Evolutionary conservation across 768 basidiomycete genomes (phyloP), one percentile per base, ranked within the genome.

Genomic region (Piloderma croceum): DNA sequence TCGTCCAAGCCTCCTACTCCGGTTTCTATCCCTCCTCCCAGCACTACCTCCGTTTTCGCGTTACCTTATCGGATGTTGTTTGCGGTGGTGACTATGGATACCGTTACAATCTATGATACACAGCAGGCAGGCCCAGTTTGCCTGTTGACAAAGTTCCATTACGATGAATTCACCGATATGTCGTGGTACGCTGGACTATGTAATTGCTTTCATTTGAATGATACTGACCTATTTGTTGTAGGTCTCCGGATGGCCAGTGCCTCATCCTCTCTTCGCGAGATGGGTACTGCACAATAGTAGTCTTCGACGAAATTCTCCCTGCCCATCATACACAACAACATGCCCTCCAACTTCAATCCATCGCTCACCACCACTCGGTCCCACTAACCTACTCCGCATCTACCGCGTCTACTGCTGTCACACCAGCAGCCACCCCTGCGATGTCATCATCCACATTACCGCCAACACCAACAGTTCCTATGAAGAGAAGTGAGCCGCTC

Each of bases 151-250:
- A 94, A 93, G 54, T 65, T 98, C 46, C 96, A 99, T 63, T 98
- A 96, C 59, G 91, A 94, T 46, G 90, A 94, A 53, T 98, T 98
- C 57, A 98, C 96, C 6, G 96, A 99, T 64, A 71, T 96, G 63
- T 79, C 84, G 31, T 99, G 96, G 96, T 97, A 53, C 31, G 88
- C 51, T 18, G 38, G 34, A 31, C 24, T 24, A 33, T 24, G 34
- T 35, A 19, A 33, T 33, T 38, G 25, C 24, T 43, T 38, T 47
- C 18, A 41, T 39, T 18, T 13, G 13, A 38, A 19, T 20, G 39
- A 37, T 19, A 40, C 32, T 20, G n/a, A 37, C 19, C 22, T 11
- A 34, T 23, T 18, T 20, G 13, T 29, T 23, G 19, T 53, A 98
- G 94, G 94, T 94, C 94, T 2, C 81, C 91, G 1, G 96, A 98